Evolutionary conservation across 2,329 filamentous ascomycete species (phyloP).

Genomic region (Botrytis squamosa): DNA sequence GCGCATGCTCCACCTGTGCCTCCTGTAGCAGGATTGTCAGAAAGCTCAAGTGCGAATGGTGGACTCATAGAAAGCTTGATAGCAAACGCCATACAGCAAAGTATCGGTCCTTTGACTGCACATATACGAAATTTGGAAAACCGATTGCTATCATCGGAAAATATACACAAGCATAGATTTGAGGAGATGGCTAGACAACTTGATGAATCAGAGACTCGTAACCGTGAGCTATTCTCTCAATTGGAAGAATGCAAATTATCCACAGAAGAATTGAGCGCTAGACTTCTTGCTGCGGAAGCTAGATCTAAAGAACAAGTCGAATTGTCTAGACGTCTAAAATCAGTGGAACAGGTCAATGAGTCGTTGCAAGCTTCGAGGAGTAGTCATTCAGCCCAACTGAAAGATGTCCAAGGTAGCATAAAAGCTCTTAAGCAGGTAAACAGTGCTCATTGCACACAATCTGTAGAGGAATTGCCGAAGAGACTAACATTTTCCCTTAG

Average conservation of each 20-base stretch:
- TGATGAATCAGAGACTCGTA: slow-evolving; percentile 7
- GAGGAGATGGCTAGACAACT: slow-evolving; percentile 9
- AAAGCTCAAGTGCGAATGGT: neutral
- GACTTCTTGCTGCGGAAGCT: slow-evolving; percentile 5
- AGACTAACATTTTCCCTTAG: neutral
- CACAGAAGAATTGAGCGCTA: slow-evolving; percentile 3
- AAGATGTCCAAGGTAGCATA: neutral
- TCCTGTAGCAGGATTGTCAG: neutral
- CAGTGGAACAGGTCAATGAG: neutral
- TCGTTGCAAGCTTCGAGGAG: slow-evolving; percentile 1
- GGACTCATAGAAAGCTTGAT: slow-evolving; percentile 15
- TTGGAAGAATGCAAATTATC: neutral
- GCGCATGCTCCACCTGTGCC: neutral
- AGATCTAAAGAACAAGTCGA: neutral
- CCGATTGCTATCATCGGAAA: slow-evolving; percentile 2
- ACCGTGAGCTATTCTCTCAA: neutral
- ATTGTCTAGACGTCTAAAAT: neutral
- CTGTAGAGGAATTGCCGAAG: neutral
- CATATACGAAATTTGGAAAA: neutral
- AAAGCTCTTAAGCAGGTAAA: slow-evolving; percentile 12
- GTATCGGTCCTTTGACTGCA: neutral
- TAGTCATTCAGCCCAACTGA: neutral
- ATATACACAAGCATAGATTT: neutral
- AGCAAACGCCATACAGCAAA: slow-evolving; percentile 9
- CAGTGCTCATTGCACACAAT: neutral